phyloP scores from a whole-genome alignment of 2,329 filamentous ascomycete genomes.

The Xylariales sp. region DNA sequence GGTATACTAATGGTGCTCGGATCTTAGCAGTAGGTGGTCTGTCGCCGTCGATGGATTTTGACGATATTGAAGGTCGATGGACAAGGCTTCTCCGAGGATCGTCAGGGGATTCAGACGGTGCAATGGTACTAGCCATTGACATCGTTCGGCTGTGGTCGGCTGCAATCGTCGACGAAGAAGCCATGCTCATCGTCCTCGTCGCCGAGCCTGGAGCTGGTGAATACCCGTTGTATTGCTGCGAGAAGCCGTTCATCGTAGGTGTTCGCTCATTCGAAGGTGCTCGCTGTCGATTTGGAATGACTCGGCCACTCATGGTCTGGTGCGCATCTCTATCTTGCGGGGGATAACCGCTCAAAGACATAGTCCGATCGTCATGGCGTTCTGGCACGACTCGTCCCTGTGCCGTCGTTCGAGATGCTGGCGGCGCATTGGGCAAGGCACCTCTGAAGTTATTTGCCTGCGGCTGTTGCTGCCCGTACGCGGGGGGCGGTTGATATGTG shows the following conservation, averaged over 20 bases:
- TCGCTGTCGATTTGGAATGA: constrained; percentile 70
- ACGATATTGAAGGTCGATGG: constrained; percentile 54
- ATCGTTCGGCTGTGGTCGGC: constrained; percentile 61
- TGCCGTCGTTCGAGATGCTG: constrained; percentile 72
- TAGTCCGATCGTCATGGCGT: constrained; percentile 84
- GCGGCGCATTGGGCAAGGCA: constrained; percentile 63
- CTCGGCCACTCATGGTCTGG: constrained; percentile 88
- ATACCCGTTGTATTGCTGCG: constrained; percentile 34
- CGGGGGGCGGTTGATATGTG: constrained; percentile 62
- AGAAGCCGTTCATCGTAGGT: constrained; percentile 29
- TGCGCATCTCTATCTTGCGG: constrained; percentile 71
- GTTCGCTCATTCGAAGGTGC: constrained; percentile 41
- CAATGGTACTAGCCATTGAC: constrained; percentile 87
- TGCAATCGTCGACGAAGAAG: constrained; percentile 48
- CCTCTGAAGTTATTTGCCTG: constrained; percentile 75
- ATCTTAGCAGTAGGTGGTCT: constrained; percentile 57
- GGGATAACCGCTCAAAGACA: constrained; percentile 88
- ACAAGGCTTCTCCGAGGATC: constrained; percentile 48
- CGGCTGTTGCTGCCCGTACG: constrained; percentile 53
- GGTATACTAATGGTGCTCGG: constrained; percentile 83
- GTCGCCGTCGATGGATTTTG: constrained; percentile 48
- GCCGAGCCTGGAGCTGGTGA: constrained; percentile 46
- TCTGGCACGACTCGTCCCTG: constrained; percentile 90
- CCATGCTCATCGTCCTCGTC: constrained; percentile 58
- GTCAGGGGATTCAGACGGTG: constrained; percentile 57